These are phyloP conservation scores for Picea glauca DNA, from an alignment of 75 land plant genomes.

Conservation along the genomic window DNA sequence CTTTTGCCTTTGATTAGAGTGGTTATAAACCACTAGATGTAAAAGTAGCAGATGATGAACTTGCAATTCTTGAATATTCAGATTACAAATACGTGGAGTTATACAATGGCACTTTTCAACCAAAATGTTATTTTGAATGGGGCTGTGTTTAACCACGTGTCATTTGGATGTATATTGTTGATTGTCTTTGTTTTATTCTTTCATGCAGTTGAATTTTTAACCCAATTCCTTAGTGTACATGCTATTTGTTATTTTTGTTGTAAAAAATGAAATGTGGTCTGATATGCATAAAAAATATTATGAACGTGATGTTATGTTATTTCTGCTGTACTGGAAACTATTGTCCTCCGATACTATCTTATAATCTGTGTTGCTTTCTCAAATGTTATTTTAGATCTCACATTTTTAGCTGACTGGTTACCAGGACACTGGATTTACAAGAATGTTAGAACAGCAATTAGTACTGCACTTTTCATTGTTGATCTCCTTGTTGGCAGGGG, in stretches of 20 bases:
- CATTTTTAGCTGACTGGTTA: background rate
- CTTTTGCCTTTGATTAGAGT: no score
- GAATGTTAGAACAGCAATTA: background rate
- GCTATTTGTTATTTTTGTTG: background rate
- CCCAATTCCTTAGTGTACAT: background rate
- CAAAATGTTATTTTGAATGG: background rate
- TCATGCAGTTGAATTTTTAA: background rate
- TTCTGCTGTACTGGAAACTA: background rate
- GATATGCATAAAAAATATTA: background rate
- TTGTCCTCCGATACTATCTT: background rate
- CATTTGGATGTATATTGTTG: background rate
- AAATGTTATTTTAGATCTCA: background rate
- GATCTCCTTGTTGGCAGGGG: background rate
- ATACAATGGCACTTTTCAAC: no score
- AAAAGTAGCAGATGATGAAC: no score
- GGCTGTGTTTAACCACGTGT: background rate
- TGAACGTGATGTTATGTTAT: conserved; percentile 1
- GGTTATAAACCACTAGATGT: no score
- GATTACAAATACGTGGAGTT: no score
- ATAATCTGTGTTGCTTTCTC: background rate
- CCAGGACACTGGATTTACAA: background rate
- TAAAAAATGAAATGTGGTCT: background rate
- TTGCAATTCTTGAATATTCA: no score
- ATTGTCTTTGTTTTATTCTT: background rate
- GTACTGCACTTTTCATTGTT: background rate